Evolutionary conservation across 2,329 filamentous ascomycete genomes (phyloP), one percentile per base, ranked within the genome.

Genomic region (Colletotrichum orchidophilum): DNA sequence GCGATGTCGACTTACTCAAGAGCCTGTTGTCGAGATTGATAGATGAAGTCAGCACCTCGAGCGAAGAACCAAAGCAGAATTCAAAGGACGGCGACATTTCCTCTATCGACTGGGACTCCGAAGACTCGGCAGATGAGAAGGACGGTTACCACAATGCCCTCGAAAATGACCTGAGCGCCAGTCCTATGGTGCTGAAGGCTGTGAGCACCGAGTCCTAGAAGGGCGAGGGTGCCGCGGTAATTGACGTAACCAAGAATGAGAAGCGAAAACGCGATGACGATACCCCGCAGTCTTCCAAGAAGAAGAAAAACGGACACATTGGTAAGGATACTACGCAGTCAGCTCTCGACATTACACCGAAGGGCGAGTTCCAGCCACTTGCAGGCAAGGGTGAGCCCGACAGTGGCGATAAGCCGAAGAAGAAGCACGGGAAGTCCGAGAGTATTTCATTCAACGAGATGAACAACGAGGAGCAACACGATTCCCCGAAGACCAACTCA

Each of bases 181-280:
- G 52, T 3, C 52, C 64, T 39, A 18, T 31, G 24, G 11, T 29
- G n/a, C 39, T 21, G 21, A 58, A 54, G 7, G 15, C 52, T 26
- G 26, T 52, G 50, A 21, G 52, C 68, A 58, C n/a, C 27, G 12
- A 27, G 46, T 53, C 21, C 58, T 68, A 71, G 68, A 27, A 68
- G 26, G 39, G 24, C 39, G 13, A 59, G 31, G 21, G 18, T 52
- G 18, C 29, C 31, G 31, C 35, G 39, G 50, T 57, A 31, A 13
- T 31, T 26, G n/a, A 35, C 12, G 58, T 35, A 6, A 49, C 46
- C 21, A 65, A 53, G 33, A 27, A 18, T 2, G 31, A 53, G 21
- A 68, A 63, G 59, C 55, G 64, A 54, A 66, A 66, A 33, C 31
- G 46, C n/a, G 64, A 42, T 11, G n/a, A n/a, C 18, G 49, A 61